These are phyloP conservation scores for Talaromyces ruber DNA, from an alignment of 495 filamentous ascomycete species.

Conservation along the genomic window DNA sequence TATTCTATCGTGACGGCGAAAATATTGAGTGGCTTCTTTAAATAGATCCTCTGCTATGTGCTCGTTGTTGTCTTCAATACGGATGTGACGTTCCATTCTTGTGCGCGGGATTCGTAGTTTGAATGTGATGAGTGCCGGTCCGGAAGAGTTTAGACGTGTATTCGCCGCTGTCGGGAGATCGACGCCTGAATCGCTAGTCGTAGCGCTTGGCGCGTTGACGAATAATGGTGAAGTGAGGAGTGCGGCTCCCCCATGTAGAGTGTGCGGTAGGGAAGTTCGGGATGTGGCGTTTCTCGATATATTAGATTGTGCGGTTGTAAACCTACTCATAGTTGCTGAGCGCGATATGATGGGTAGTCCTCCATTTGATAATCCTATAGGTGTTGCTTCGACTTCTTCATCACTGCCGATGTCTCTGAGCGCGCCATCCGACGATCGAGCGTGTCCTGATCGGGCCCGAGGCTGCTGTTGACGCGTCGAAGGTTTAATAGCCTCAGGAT, in stretches of 20 bases:
- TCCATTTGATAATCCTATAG: background rate
- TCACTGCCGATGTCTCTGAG: background rate
- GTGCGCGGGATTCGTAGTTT: background rate
- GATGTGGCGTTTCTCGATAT: background rate
- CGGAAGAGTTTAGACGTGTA: background rate
- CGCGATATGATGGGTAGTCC: background rate
- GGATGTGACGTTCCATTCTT: slow-evolving; percentile 1
- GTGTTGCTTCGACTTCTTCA: background rate
- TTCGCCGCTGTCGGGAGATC: background rate
- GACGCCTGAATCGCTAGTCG: background rate
- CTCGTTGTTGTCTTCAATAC: background rate
- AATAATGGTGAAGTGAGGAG: background rate
- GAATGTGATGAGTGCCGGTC: background rate
- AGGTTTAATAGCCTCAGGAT: background rate
- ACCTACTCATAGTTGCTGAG: background rate
- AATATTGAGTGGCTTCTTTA: slow-evolving; percentile 1
- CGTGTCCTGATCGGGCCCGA: background rate
- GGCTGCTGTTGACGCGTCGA: background rate
- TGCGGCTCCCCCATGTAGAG: background rate
- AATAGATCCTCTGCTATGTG: background rate
- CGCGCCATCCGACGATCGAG: background rate
- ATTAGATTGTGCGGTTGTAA: background rate
- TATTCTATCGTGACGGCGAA: background rate
- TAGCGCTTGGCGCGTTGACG: background rate
- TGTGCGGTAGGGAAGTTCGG: background rate